Evolutionary conservation across 2,329 filamentous ascomycete genomes (phyloP), one percentile per base, ranked within the genome.

Genomic region (Onygenales sp.): DNA sequence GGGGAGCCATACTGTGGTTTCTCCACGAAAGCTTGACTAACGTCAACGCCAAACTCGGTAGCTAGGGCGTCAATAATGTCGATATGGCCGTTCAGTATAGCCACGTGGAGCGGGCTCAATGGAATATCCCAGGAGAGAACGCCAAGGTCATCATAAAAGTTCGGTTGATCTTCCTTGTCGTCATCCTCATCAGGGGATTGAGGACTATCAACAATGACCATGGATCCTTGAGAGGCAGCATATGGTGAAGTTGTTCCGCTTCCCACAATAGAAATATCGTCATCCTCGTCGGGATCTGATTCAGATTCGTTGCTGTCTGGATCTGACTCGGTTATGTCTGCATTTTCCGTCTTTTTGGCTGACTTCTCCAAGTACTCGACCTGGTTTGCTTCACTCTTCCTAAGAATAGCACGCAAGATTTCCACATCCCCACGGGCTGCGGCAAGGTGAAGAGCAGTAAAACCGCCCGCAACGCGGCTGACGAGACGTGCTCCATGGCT

Each of bases 401-500:
- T 46, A 10, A 95, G 79, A 10, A 95, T 72, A 7, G 84, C 80
- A 57, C 78, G 83, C 58, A 93, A 77, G 57, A 93, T 91, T 14
- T 84, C 81, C 1, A 72, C 64, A 58, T 82, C 72, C 0, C 89
- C 89, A 21, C 85, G 78, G 44, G 82, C 78, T 14, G 87, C 86
- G 14, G 89, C 89, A 33, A 94, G 73, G 67, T 95, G 89, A n/a
- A 95, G 75, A 7, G 89, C 86, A 2, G 88, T 94, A 59, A 82
- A 80, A 3, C 89, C 89, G 66, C 93, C 89, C 0, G 86, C 86
- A 41, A 94, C 67, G 49, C 89, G 81, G 49, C 87, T 78, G 27
- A 89, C 80, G 27, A 95, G 71, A 13, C 88, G 81, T 36, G 87
- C 84, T 2, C 85, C 87, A 54, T 82, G 76, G 57, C 90, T 79